Conservation (phyloP, 1,284 basidiomycete species). For the Rhodotorula mucilaginosa region DNA sequence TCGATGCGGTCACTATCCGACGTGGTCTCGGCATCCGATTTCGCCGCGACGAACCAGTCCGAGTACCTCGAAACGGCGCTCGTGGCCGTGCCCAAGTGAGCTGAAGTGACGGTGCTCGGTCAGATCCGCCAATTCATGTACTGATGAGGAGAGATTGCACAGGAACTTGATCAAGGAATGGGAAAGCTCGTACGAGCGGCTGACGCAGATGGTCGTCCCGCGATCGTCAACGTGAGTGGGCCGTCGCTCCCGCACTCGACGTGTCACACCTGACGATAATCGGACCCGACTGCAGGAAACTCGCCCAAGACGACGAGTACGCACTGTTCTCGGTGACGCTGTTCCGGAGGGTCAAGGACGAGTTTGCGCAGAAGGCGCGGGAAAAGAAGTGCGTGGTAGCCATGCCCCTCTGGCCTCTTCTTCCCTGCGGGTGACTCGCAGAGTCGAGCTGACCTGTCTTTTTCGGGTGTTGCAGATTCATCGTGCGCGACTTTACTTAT, state of each 20-base stretch:
- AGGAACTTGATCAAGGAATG: conserved; percentile 85
- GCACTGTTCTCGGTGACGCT: conserved; percentile 82
- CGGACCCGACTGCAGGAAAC: conserved; percentile 49
- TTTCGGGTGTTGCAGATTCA: conserved; percentile 62
- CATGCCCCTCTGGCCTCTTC: no score
- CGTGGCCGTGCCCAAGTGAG: conserved; percentile 90
- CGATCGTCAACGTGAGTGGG: conserved; percentile 71
- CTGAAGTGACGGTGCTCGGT: not conserved
- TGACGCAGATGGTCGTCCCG: conserved; percentile 91
- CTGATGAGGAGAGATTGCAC: not conserved
- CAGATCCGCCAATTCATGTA: no score
- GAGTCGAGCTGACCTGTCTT: no score
- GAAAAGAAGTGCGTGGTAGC: conserved; percentile 73
- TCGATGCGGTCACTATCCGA: conserved; percentile 83
- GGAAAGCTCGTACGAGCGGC: conserved; percentile 81
- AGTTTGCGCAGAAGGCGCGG: conserved; percentile 89
- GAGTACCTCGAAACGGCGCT: conserved; percentile 92
- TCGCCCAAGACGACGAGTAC: conserved; percentile 86
- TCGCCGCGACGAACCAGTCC: conserved; percentile 69
- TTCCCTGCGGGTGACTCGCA: no score
- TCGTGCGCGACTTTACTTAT: conserved; percentile 90
- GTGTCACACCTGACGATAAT: not conserved
- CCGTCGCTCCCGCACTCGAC: no score
- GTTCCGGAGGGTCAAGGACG: conserved; percentile 87
- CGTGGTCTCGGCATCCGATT: conserved; percentile 77